Evolutionary conservation across 2,329 filamentous ascomycete species (phyloP).

Genomic region (Sarocladium brachiariae): DNA sequence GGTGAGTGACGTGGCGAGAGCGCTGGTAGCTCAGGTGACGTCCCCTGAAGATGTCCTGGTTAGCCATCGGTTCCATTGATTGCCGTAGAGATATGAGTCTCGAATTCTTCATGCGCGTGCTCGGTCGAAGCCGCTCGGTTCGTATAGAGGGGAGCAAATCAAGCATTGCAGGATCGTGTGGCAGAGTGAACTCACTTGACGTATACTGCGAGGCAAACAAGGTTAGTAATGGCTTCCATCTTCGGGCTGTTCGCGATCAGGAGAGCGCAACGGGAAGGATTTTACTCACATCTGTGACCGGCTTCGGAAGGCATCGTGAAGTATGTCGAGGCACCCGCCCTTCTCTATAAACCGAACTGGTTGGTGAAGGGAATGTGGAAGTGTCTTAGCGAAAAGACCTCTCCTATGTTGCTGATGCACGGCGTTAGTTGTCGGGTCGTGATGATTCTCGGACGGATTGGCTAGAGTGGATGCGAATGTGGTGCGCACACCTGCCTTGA

Average conservation of each 20-base stretch:
- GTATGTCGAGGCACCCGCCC: constrained; percentile 37
- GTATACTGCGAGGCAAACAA: constrained; percentile 55
- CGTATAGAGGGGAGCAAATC: background rate
- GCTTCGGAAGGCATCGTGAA: constrained; percentile 83
- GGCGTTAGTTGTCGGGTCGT: constrained; percentile 34
- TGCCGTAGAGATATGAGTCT: background rate
- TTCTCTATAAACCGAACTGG: constrained; percentile 38
- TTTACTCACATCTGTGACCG: constrained; percentile 77
- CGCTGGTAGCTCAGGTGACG: constrained; percentile 98
- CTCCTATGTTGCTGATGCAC: constrained; percentile 32
- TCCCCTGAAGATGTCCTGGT: constrained; percentile 55
- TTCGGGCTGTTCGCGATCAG: background rate
- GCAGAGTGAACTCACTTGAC: constrained; percentile 65
- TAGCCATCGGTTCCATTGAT: constrained; percentile 19
- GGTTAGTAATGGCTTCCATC: constrained; percentile 13
- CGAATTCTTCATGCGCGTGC: background rate
- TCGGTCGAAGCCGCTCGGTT: constrained; percentile 2
- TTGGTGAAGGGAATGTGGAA: constrained; percentile 32
- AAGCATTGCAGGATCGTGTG: background rate
- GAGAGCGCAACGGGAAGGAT: constrained; percentile 1
- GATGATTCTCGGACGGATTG: constrained; percentile 24
- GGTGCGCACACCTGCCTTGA: constrained; percentile 20
- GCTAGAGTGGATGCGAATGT: constrained; percentile 27
- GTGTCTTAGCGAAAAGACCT: constrained; percentile 41
- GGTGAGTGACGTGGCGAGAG: constrained; percentile 85